Evolutionary conservation across 306 rosid genomes (phyloP).

Genomic region (Rubus parviflorus): DNA sequence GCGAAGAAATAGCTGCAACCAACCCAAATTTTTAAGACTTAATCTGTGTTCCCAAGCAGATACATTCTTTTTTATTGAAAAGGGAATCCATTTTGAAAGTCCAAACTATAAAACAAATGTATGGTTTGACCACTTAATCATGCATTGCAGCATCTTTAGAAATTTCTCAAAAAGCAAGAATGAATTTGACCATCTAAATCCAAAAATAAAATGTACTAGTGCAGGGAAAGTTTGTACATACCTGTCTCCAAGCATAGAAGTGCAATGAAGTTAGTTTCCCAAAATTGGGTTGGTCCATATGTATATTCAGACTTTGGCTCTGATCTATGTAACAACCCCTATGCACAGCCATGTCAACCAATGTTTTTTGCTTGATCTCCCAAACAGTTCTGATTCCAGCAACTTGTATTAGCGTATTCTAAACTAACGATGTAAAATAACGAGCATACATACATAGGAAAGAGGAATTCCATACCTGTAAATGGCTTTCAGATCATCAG

Average conservation of each 20-base stretch:
- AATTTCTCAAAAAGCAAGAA: neutral
- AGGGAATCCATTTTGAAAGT: no score
- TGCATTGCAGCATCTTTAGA: no score
- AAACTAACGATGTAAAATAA: neutral
- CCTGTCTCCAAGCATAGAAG: conserved; percentile 93
- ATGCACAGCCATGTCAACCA: conserved; percentile 92
- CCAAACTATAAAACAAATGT: no score
- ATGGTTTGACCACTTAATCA: no score
- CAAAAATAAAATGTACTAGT: neutral
- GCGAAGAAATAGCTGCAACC: no score
- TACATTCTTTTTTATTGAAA: no score
- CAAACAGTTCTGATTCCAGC: conserved; percentile 70
- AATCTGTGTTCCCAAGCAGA: no score
- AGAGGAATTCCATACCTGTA: conserved; percentile 57
- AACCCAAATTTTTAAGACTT: no score
- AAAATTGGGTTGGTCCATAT: conserved; percentile 87
- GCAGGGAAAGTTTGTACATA: conserved; percentile 1
- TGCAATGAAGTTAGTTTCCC: conserved; percentile 89
- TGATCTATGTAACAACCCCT: conserved; percentile 88
- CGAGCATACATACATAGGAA: neutral
- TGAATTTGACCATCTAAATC: neutral
- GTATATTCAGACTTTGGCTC: conserved; percentile 90
- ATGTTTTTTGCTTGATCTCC: conserved; percentile 91
- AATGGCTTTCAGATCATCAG: conserved; percentile 61
- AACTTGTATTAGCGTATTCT: conserved; percentile 30